Base-by-base conservation (phyloP, 176 grass and related monocot species). In the Triticum turgidum region DNA sequence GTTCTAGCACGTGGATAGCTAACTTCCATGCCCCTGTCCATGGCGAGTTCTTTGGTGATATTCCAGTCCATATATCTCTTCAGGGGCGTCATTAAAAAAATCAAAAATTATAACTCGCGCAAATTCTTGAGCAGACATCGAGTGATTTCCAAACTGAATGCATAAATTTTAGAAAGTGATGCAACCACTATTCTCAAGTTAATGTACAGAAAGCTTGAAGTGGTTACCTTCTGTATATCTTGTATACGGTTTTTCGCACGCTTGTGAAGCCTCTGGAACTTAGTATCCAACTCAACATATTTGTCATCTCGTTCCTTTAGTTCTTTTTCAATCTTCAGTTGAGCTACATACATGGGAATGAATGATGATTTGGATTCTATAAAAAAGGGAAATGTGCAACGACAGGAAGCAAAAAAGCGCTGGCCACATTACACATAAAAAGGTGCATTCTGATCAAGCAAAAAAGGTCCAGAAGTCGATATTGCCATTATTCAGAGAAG, bases 221-320 rank as follows among this genome's bases (percentile, higher is more conserved):
- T 73, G 42, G 61, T 91, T 81, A 98, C 97, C 97, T 96, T 99
- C 78, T 96, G 97, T 82, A 94, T 76, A 65, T 99, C 97, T 91
- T 99, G 97, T 86, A 96, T 99, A 3, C 94, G 88, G 78, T 96
- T 94, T 90, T 94, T 99, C 39, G 94, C 94, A 83, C 94, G 94
- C 89, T 99, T 99, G 87, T 96, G 97, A 88, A 99, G 97, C 85
- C 97, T 99, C 86, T 95, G 89, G 78, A 99, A 92, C 73, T 99
- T 99, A 73, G 94, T 86, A 75, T 99, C 97, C 69, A 96, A 75
- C 61, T 98, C 96, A 75, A 91, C 79, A 73, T 95, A 98, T 86
- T 98, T 96, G 4, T 91, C 97, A 89, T 94, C 94, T 32, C 92
- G 89, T 83, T 99, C 97, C 75, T 96, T 99, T 86, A 96, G 86